phyloP scores from a whole-genome alignment of 306 rosid genomes.

The Sesbania bispinosa region DNA sequence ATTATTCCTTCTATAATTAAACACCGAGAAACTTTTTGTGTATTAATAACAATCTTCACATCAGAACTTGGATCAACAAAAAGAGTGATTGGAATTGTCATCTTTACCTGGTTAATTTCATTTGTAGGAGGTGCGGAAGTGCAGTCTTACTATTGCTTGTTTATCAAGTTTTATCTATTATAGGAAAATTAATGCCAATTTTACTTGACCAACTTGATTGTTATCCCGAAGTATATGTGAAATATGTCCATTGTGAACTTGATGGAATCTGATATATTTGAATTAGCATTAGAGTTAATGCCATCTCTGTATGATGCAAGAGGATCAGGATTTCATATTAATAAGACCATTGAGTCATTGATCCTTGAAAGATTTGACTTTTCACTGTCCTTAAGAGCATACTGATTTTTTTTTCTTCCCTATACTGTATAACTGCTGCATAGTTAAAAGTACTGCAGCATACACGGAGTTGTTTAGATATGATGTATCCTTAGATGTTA shows the following conservation, averaged over 20 bases:
- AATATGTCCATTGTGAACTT: background rate
- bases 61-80: background rate
- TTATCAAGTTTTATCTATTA: background rate
- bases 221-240: background rate
- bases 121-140: too few relatives aligned
- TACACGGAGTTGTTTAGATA: background rate
- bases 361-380: background rate
- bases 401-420: background rate
- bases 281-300: background rate
- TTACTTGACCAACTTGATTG: background rate
- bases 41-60: background rate
- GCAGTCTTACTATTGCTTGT: background rate
- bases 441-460: background rate
- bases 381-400: background rate
- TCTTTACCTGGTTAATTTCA: constrained; percentile 11
- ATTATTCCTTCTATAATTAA: background rate
- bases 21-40: background rate
- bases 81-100: background rate
- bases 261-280: background rate
- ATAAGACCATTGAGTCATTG: background rate
- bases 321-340: background rate
- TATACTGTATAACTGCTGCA: background rate
- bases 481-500: background rate
- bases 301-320: too few relatives aligned
- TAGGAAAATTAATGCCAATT: background rate